Base-by-base conservation (phyloP, 345 rosid species). In the Ailanthus altissimus region DNA sequence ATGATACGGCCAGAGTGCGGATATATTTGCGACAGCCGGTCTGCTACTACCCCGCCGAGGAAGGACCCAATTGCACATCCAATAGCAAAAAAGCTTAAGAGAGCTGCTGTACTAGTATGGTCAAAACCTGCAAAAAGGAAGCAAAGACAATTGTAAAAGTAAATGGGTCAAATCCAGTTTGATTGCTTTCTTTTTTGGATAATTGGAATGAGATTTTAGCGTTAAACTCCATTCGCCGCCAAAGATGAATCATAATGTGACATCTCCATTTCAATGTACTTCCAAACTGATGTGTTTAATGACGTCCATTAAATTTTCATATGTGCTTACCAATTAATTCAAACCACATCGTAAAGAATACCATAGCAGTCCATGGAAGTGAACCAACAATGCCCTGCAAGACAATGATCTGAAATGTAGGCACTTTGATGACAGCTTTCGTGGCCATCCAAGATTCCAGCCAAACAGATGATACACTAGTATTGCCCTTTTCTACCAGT, bases 291-390 rank as follows among this genome's bases (percentile, higher is more conserved):
- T 40, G 36, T 8, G 14, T 11, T n/a, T 36, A 54, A 20, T 9
- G 25, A n/a, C 32, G 42, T 67, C 12, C 1, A 15, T 25, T 40
- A 25, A 47, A 53, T 6, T 57, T 53, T 50, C n/a, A 74, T 0
- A 2, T 57, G 49, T 45, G 12, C 85, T 88, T 68, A 90, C 98
- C 98, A 11, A 96, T 92, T 73, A 96, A 88, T 81, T 93, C 97
- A 78, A 96, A 93, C 99, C 98, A 93, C 97, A 96, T 91, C 5
- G 99, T 90, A 71, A 96, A 89, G 84, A 96, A 93, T 50, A 96
- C 98, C 98, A 93, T 89, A 10, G 97, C 98, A 7, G 99, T 96
- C 98, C 99, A 96, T 8, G 98, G 97, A 16, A 93, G 80, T 15
- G 97, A 88, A 72, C 99, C 98, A 25, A 96, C 85, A 59, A 92